phyloP scores from a whole-genome alignment of 1,284 basidiomycete species.

The Ceratobasidium sp. region DNA sequence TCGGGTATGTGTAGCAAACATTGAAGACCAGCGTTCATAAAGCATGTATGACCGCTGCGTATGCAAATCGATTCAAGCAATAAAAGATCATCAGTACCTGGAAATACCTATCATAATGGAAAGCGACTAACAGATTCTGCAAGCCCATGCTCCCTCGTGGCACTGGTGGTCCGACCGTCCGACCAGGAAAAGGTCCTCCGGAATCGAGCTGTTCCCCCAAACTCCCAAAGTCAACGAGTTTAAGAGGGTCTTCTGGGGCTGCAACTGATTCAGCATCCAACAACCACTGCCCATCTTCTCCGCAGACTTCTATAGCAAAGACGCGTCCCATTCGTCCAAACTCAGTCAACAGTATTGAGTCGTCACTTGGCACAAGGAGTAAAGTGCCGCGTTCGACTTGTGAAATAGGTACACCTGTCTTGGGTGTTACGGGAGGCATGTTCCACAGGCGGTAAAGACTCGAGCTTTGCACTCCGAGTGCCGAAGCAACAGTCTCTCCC shows the following conservation, averaged over 20 bases:
- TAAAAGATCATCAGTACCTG: not conserved
- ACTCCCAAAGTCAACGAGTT: not conserved
- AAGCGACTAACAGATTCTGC: slow-evolving; percentile 74
- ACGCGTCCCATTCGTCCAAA: slow-evolving; percentile 14
- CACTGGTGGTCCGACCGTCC: not conserved
- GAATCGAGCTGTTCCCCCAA: not conserved
- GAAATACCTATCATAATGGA: not conserved
- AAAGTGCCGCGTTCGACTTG: slow-evolving; percentile 7
- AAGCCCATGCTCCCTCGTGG: slow-evolving; percentile 77
- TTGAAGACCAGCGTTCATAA: slow-evolving; percentile 97
- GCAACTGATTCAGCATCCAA: slow-evolving; percentile 27
- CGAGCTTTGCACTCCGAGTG: slow-evolving; percentile 20
- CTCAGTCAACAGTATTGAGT: slow-evolving; percentile 9
- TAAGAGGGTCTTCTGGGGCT: slow-evolving; percentile 12
- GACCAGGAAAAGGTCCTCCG: not conserved
- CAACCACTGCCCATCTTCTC: not conserved
- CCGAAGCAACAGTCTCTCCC: slow-evolving; percentile 21
- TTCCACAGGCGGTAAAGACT: slow-evolving; percentile 38
- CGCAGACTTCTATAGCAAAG: slow-evolving; percentile 18
- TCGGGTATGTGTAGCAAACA: slow-evolving; percentile 94
- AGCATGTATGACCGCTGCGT: slow-evolving; percentile 80
- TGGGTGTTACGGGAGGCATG: slow-evolving; percentile 35
- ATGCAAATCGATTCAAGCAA: not conserved
- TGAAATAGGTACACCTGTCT: not conserved
- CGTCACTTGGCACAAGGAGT: slow-evolving; percentile 6